Percentiles rank a stretch among this genome's conserved stretches.
phyloP scores from a whole-genome alignment of 306 rosid genomes.

The Ceratonia siliqua region DNA sequence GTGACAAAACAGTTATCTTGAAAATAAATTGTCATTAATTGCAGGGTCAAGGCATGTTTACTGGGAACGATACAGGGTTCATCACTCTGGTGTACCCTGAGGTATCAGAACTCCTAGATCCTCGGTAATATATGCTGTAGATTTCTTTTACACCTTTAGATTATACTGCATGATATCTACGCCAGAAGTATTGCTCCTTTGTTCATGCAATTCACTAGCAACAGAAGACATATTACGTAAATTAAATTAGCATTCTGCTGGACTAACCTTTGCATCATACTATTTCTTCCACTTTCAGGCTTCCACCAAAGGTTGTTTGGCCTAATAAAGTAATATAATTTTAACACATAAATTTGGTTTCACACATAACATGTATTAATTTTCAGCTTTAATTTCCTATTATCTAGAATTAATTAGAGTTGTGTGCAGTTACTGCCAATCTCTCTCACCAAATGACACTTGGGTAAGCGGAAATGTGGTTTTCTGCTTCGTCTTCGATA shows the following conservation, averaged over 20 bases:
- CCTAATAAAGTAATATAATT: not conserved
- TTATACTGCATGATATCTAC: not conserved
- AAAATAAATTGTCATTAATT: not conserved
- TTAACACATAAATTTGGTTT: not conserved
- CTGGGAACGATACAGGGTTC: slow-evolving; percentile 39
- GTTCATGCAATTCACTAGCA: not conserved
- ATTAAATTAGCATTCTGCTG: not conserved
- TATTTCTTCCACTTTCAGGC: not conserved
- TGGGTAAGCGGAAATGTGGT: slow-evolving; percentile 40
- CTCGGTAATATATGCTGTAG: slow-evolving; percentile 35
- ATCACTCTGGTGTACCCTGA: slow-evolving; percentile 46
- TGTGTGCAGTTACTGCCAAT: slow-evolving; percentile 34
- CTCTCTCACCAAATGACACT: slow-evolving; percentile 30
- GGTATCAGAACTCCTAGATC: slow-evolving; percentile 27
- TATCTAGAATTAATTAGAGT: not conserved
- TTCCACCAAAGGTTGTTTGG: not conserved
- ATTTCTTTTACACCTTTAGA: not conserved
- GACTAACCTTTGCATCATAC: not conserved
- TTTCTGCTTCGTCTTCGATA: slow-evolving; percentile 43
- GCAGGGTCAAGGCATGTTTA: slow-evolving; percentile 46
- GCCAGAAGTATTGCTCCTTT: not conserved
- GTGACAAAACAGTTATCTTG: not conserved
- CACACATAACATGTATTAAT: not conserved
- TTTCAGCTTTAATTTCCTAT: not conserved
- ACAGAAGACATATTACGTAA: not conserved